Evolutionary conservation across 2,329 filamentous ascomycete species (phyloP).

Genomic region (Fusarium mundagurra): DNA sequence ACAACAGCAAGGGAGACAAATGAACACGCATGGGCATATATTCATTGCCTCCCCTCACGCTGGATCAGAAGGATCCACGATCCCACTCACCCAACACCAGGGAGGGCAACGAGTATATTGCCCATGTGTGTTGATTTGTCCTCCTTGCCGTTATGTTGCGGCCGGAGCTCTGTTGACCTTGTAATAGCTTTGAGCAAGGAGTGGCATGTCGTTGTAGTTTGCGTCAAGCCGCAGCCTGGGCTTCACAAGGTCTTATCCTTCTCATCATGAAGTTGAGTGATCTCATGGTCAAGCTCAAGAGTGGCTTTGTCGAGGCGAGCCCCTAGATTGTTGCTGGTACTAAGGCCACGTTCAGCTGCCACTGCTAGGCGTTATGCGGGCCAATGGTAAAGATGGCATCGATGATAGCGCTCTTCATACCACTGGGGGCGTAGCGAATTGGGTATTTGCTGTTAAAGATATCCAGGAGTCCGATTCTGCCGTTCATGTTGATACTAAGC

Average conservation of each 20-base stretch:
- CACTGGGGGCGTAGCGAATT: neutral
- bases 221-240: neutral
- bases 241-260: too few species aligned
- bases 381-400: neutral
- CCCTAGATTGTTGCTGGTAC: neutral
- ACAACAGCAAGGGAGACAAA: neutral
- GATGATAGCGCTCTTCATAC: neutral
- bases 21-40: neutral
- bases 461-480: neutral
- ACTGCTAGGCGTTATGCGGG: slow-evolving; percentile 5
- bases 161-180: fast-evolving
- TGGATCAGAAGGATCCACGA: neutral
- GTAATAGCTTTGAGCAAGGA: fast-evolving
- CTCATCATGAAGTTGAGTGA: fast-evolving
- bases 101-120: neutral
- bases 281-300: neutral
- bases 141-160: fast-evolving
- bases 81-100: neutral
- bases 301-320: neutral
- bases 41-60: neutral
- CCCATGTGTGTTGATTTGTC: neutral
- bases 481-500: neutral
- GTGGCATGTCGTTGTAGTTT: fast-evolving
- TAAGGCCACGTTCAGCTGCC: slow-evolving; percentile 1
- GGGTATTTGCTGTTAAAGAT: neutral